A percentile compares a stretch with the other conserved stretches of the same genome.
These are phyloP conservation scores for Auriculariales sp. DNA, from an alignment of 768 basidiomycete genomes.

Conservation along the genomic window DNA sequence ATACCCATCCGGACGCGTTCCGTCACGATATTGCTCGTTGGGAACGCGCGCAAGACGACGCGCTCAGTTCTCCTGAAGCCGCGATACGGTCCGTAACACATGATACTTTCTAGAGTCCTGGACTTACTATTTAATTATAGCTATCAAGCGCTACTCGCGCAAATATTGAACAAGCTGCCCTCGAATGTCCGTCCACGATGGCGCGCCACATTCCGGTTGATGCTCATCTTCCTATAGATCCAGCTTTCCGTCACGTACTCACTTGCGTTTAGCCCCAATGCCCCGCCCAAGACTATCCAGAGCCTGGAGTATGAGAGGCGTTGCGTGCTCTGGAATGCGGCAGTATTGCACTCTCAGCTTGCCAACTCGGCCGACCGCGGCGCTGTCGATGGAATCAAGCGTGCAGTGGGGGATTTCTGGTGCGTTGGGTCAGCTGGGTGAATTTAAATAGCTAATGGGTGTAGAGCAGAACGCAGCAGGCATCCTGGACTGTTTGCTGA, in stretches of 20 bases:
- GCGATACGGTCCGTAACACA: not conserved
- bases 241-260: constrained; percentile 59
- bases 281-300: constrained; percentile 43
- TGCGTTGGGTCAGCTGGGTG: constrained; percentile 13
- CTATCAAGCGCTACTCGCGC: constrained; percentile 83
- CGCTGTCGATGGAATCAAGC: constrained; percentile 67
- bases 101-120: not conserved
- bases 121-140: constrained; percentile 28
- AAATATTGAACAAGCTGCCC: constrained; percentile 74
- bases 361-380: constrained; percentile 59
- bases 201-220: not conserved
- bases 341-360: constrained; percentile 71
- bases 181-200: constrained; percentile 41
- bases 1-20: constrained; percentile 76
- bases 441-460: constrained; percentile 2
- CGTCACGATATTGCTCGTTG: constrained; percentile 60
- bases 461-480: constrained; percentile 51
- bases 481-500: constrained; percentile 43
- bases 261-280: constrained; percentile 46
- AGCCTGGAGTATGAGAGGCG: constrained; percentile 78
- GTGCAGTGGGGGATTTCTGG: constrained; percentile 63
- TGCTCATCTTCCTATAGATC: constrained; percentile 30
- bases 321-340: constrained; percentile 71
- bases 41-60: constrained; percentile 49
- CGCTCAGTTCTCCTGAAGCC: constrained; percentile 16